These are phyloP conservation scores for Amyloporia xantha DNA, from an alignment of 768 basidiomycete genomes.

Conservation along the genomic window DNA sequence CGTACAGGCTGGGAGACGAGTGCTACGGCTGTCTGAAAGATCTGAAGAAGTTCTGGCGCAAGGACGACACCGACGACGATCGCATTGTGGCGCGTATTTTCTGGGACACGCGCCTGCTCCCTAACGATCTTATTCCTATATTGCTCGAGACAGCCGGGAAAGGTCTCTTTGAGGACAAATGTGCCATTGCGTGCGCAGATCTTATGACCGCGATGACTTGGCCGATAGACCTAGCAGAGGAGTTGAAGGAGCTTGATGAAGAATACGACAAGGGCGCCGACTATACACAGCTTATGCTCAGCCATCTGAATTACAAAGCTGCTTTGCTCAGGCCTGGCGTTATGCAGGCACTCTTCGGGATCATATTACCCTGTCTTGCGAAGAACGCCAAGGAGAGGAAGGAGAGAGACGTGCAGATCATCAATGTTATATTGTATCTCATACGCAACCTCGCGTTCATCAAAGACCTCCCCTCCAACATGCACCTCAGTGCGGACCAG, in stretches of 20 bases:
- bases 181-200: slow-evolving; percentile 79
- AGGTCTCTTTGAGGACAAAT: slow-evolving; percentile 72
- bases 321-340: slow-evolving; percentile 63
- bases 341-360: slow-evolving; percentile 63
- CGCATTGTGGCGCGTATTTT: slow-evolving; percentile 92
- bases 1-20: slow-evolving; percentile 76
- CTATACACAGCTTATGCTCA: slow-evolving; percentile 75
- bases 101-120: slow-evolving; percentile 78
- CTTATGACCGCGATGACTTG: slow-evolving; percentile 97
- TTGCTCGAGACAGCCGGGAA: slow-evolving; percentile 75
- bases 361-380: slow-evolving; percentile 74
- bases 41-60: slow-evolving; percentile 91
- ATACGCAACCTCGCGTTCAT: slow-evolving; percentile 94
- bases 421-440: slow-evolving; percentile 83
- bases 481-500: slow-evolving; percentile 67
- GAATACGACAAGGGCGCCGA: slow-evolving; percentile 77
- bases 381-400: slow-evolving; percentile 62
- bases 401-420: slow-evolving; percentile 78
- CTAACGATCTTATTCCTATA: slow-evolving; percentile 85
- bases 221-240: slow-evolving; percentile 95
- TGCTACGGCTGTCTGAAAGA: slow-evolving; percentile 84
- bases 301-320: slow-evolving; percentile 87
- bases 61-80: slow-evolving; percentile 96
- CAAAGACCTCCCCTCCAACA: slow-evolving; percentile 73
- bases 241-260: slow-evolving; percentile 87